Conservation (phyloP, 352 stramenopile species). For the Stramenopiles sp. region DNA sequence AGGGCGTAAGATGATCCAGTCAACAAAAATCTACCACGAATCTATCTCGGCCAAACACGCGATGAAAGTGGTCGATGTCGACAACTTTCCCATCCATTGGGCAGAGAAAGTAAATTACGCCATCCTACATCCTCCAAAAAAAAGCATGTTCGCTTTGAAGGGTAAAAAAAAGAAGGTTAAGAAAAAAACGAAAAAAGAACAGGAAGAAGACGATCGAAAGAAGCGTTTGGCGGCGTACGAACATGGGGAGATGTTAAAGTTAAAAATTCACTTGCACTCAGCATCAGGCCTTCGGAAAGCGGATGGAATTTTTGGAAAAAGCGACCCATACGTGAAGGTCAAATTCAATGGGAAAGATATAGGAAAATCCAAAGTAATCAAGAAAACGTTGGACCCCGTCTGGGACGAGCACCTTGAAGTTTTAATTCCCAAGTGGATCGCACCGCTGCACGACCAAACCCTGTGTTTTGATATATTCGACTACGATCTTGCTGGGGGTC, state of each 20-base stretch:
- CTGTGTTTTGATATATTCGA: background rate
- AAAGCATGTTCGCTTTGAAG: too few relatives aligned
- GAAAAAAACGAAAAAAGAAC: background rate
- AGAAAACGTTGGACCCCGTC: background rate
- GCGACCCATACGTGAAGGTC: background rate
- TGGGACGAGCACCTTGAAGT: constrained; percentile 1
- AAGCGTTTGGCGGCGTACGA: background rate
- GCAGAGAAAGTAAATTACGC: too few relatives aligned
- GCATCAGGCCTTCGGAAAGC: background rate
- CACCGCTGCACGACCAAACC: background rate
- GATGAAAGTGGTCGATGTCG: too few relatives aligned
- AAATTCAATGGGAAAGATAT: background rate
- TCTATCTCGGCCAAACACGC: too few relatives aligned
- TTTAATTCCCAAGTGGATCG: background rate
- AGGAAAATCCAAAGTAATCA: constrained; percentile 7
- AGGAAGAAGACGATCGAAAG: too few relatives aligned
- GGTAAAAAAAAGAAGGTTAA: background rate
- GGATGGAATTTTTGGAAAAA: constrained; percentile 12
- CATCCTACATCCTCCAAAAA: too few relatives aligned
- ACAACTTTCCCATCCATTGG: too few relatives aligned
- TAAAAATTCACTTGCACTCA: background rate
- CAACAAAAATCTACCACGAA: too few relatives aligned
- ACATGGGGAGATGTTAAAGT: background rate
- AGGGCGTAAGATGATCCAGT: too few relatives aligned
- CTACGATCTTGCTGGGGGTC: background rate